Percentiles rank a stretch among this genome's conserved stretches.
These are phyloP conservation scores for Circinella umbellata DNA, from an alignment of 371 early-diverging fungal genomes.

Conservation along the genomic window DNA sequence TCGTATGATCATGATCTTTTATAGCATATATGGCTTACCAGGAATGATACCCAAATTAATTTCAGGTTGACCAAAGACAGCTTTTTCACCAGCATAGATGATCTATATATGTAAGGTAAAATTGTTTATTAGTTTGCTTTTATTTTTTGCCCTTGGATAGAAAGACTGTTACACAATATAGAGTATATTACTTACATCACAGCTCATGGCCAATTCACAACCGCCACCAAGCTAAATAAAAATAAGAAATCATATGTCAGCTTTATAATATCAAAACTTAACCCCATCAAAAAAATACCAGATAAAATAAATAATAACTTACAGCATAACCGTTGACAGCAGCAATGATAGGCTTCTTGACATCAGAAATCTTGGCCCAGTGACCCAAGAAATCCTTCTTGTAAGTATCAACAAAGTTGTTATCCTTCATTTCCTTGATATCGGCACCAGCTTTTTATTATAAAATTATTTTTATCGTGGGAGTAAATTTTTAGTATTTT, in stretches of 20 bases:
- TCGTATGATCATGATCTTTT: no score
- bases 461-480: neutral
- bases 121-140: neutral
- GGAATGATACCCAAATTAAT: constrained; percentile 97
- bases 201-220: constrained; percentile 99
- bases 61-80: constrained; percentile 98
- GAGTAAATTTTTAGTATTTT: neutral
- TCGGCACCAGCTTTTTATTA: constrained; percentile 90
- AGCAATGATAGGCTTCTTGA: constrained; percentile 96
- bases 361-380: constrained; percentile 90
- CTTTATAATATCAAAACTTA: neutral
- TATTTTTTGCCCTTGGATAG: neutral
- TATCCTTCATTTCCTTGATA: constrained; percentile 97
- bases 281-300: neutral
- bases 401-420: constrained; percentile 87
- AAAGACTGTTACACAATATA: neutral
- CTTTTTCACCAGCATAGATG: constrained; percentile 97
- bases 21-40: constrained; percentile 34
- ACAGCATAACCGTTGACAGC: constrained; percentile 98
- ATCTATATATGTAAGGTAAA: constrained; percentile 56
- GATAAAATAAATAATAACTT: constrained; percentile 29
- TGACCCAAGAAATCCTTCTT: constrained; percentile 90
- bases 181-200: constrained; percentile 57
- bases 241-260: constrained; percentile 7
- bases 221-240: constrained; percentile 90